Base-by-base conservation (phyloP, 2,329 filamentous ascomycete genomes). In the Ampelomyces quisqualis region DNA sequence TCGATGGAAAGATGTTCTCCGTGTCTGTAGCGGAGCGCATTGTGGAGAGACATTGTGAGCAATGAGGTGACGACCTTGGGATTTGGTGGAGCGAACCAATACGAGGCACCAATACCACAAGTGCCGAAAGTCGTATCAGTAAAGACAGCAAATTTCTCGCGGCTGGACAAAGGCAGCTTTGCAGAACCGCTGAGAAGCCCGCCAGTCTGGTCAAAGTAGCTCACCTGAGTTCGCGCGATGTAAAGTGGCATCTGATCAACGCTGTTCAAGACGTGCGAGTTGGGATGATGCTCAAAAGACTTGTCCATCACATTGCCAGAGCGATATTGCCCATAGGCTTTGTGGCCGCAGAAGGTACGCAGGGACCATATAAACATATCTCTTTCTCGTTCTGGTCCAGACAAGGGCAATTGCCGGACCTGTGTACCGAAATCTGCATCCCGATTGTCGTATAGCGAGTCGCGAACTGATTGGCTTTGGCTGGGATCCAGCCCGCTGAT, bases 171-270 rank as follows among this genome's bases (percentile, higher is more conserved):
- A 3, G 49, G 50, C 5, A 30, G 40, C 6, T 13, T 14, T 2
- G 50, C 47, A 14, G 55, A 61, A 5, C 40, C 42, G 14, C 35
- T 39, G 2, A 58, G 5, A 10, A 53, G 27, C 5, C 30, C 31
- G 5, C 60, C 59, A 9, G 33, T 22, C 23, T 57, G 41, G 28
- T 57, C 50, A 27, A 50, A 61, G 38, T 60, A 64, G 2, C 55
- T 48, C 6, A 52, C 47, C 1, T 51, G 39, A 1, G 55, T 58
- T 10, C 52, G 40, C 13, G 45, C 55, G 1, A 60, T 45, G 34
- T 49, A 56, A 18, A 37, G 33, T 30, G 52, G 47, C 27, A 28
- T 13, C 26, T 11, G n/a, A 14, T 28, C 5, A 28, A 28, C n/a
- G 20, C 4, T n/a, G n/a, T n/a, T n/a, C n/a, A n/a, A n/a, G n/a